Evolutionary conservation across 345 rosid species (phyloP).

Genomic region (Citrus medica): DNA sequence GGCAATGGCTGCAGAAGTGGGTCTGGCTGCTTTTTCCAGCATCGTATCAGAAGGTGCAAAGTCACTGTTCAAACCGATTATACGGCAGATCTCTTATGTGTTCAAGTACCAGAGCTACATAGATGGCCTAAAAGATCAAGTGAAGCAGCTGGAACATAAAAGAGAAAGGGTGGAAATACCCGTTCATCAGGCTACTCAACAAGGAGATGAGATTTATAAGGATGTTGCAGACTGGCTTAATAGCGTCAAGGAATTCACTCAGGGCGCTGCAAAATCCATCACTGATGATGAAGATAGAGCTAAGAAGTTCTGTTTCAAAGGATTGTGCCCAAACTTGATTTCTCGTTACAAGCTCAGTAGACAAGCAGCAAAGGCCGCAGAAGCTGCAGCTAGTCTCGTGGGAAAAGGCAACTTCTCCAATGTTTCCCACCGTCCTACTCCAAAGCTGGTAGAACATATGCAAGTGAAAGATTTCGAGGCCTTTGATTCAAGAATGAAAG

Average conservation of each 20-base stretch:
- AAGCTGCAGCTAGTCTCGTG: background rate
- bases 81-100: background rate
- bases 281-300: background rate
- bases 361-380: background rate
- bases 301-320: too few species aligned
- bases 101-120: constrained; percentile 7
- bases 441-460: too few species aligned
- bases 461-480: background rate
- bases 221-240: background rate
- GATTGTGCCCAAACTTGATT: background rate
- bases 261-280: too few species aligned
- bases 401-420: too few species aligned
- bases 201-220: background rate
- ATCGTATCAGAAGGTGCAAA: too few species aligned
- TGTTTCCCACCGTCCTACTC: background rate
- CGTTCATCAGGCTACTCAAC: background rate
- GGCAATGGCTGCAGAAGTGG: background rate
- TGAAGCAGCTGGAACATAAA: background rate
- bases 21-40: too few species aligned
- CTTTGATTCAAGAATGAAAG: background rate
- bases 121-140: background rate
- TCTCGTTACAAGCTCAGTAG: background rate
- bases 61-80: too few species aligned
- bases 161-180: background rate
- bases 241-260: too few species aligned